These are phyloP conservation scores for Dendrobium catenatum DNA, from an alignment of 106 monocot species.

Conservation along the genomic window DNA sequence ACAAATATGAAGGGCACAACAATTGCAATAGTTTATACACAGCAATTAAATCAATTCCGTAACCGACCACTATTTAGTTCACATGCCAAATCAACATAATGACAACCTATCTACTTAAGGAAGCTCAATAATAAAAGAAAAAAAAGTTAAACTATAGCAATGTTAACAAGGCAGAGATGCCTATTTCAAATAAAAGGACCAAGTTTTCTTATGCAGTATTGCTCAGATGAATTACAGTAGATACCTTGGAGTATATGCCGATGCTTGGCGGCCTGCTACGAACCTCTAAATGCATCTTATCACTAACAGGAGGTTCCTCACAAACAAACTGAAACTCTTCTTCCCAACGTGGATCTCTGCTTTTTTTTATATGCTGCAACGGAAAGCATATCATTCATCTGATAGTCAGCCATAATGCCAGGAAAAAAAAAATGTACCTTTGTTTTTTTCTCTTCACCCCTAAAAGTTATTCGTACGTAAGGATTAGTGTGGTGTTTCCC, in stretches of 20 bases:
- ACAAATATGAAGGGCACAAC: neutral
- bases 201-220: neutral
- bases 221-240: neutral
- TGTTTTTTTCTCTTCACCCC: constrained; percentile 76
- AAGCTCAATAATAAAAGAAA: neutral
- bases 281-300: constrained; percentile 80
- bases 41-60: neutral
- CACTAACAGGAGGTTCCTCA: constrained; percentile 66
- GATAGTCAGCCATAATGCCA: neutral
- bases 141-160: neutral
- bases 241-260: constrained; percentile 75
- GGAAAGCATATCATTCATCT: neutral
- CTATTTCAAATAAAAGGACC: no score
- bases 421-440: constrained; percentile 32
- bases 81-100: neutral
- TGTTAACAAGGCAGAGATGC: no score
- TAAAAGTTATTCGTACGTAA: constrained; percentile 63
- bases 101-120: neutral
- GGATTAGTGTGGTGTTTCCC: constrained; percentile 93
- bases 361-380: constrained; percentile 85
- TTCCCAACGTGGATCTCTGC: constrained; percentile 85
- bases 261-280: constrained; percentile 65
- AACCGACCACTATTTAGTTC: neutral
- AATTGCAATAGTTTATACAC: neutral
- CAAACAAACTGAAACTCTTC: constrained; percentile 78